A percentile compares a stretch with the other conserved stretches of the same genome.
Conservation (phyloP, 805 yeast genomes). For the Wickerhamiella allomyrinae region DNA sequence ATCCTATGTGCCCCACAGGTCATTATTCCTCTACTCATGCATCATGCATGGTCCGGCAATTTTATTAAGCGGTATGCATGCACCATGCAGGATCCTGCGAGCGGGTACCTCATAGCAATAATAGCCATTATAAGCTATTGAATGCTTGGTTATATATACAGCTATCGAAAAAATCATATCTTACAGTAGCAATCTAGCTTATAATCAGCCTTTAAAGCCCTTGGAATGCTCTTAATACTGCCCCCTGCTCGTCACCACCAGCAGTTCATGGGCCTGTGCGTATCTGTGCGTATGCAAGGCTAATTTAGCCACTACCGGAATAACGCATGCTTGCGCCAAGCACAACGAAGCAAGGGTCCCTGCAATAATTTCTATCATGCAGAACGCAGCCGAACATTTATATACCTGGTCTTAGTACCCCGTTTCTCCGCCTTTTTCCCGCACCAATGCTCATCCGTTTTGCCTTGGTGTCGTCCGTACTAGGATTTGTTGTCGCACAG, state of each 20-base stretch:
- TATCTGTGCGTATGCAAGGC: too few relatives aligned
- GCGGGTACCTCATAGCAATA: too few relatives aligned
- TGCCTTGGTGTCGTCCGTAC: background rate
- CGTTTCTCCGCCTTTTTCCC: background rate
- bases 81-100: background rate
- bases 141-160: too few relatives aligned
- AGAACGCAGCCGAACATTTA: background rate
- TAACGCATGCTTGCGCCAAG: background rate
- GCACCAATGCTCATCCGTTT: background rate
- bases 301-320: background rate
- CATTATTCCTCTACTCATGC: background rate
- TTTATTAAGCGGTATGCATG: background rate
- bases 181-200: too few relatives aligned
- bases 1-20: too few relatives aligned
- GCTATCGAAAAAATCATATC: too few relatives aligned
- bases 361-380: background rate
- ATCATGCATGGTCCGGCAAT: background rate
- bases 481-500: background rate
- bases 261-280: too few relatives aligned
- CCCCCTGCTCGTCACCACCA: too few relatives aligned
- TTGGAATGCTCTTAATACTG: too few relatives aligned
- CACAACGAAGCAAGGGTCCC: background rate
- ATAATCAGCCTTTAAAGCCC: too few relatives aligned
- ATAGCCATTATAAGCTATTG: too few relatives aligned
- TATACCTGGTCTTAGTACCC: background rate